phyloP scores from a whole-genome alignment of 2,329 filamentous ascomycete genomes.

The Alternaria gansuensis region DNA sequence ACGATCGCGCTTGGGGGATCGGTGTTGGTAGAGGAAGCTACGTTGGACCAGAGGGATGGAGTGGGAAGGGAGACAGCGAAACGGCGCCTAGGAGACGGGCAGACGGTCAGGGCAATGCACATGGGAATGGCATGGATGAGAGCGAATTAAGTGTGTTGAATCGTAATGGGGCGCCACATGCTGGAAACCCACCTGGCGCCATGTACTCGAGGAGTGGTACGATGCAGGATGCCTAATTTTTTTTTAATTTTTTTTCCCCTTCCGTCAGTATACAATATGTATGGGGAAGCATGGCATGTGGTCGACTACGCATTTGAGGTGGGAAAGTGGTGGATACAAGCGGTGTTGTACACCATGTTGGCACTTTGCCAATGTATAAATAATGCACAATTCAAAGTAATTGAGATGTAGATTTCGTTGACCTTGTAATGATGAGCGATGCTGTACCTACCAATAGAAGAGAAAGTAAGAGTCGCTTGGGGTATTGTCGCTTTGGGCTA shows the following conservation, averaged over 20 bases:
- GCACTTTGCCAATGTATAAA: not conserved
- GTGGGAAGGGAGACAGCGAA: conserved; percentile 22
- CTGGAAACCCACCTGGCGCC: conserved; percentile 6
- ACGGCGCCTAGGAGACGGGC: conserved; percentile 15
- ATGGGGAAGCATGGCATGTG: conserved; percentile 2
- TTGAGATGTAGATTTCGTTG: not conserved
- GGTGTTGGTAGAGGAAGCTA: conserved; percentile 66
- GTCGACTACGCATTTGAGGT: not conserved
- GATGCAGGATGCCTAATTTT: conserved; percentile 1
- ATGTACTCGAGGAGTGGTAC: conserved; percentile 3
- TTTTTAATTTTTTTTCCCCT: conserved; percentile 1
- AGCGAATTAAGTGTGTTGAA: conserved; percentile 19
- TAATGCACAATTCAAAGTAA: not conserved
- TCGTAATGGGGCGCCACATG: conserved; percentile 12
- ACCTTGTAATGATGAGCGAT: not conserved
- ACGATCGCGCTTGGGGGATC: conserved; percentile 78
- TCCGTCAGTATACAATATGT: not conserved
- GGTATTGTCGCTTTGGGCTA: conserved; percentile 32
- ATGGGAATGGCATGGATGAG: conserved; percentile 13
- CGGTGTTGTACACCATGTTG: not conserved
- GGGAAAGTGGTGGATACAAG: not conserved
- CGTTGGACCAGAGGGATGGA: conserved; percentile 60
- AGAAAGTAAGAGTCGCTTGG: conserved; percentile 16
- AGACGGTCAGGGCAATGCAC: conserved; percentile 13
- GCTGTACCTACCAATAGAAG: conserved; percentile 8